Conservation (phyloP, 345 rosid genomes). For the Pelargonium nanum region DNA sequence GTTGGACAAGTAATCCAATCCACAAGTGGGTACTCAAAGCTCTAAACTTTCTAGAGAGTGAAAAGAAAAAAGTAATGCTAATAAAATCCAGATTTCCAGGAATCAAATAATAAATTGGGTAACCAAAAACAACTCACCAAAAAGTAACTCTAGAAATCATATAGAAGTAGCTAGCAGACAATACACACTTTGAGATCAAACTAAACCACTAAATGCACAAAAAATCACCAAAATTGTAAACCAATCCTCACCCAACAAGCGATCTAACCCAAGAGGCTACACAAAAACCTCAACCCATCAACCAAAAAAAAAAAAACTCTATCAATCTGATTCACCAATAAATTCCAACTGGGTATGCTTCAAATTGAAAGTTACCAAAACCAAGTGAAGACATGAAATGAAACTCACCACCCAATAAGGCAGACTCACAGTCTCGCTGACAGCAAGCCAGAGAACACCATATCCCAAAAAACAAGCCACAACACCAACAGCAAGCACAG, state of each 20-base stretch:
- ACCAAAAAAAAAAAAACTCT: neutral
- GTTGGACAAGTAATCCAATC: neutral
- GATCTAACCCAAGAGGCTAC: neutral
- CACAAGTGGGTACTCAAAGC: neutral
- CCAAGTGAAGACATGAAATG: neutral
- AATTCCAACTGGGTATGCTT: neutral
- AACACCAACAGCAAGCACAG: slow-evolving; percentile 56
- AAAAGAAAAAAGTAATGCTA: neutral
- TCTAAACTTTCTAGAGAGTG: neutral
- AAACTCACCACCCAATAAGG: slow-evolving; percentile 79
- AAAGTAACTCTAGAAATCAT: neutral
- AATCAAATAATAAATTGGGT: neutral
- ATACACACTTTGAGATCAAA: neutral
- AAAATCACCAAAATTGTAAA: neutral
- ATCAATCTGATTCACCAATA: neutral
- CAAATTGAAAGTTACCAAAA: neutral
- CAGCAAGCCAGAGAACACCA: slow-evolving; percentile 84
- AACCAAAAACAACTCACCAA: neutral
- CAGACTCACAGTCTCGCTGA: slow-evolving; percentile 42
- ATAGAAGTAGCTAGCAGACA: neutral
- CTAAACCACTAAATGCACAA: neutral
- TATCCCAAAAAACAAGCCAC: slow-evolving; percentile 68
- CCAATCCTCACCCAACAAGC: neutral
- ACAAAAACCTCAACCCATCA: neutral
- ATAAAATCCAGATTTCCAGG: neutral